Conservation (phyloP, 1,284 basidiomycete species). For the Ceratobasidium sp. region DNA sequence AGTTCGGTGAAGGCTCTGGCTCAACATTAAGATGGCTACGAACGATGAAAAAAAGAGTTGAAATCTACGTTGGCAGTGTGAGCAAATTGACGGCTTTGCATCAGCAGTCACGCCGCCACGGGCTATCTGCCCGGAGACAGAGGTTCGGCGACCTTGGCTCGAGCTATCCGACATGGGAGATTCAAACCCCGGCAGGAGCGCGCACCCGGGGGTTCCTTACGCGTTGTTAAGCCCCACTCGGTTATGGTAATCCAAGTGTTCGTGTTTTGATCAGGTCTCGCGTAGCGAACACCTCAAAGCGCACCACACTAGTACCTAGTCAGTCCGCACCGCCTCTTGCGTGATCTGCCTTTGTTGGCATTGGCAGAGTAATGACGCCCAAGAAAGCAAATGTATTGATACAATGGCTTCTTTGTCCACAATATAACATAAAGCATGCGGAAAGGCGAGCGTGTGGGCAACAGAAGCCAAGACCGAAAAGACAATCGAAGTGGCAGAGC, state of each 20-base stretch:
- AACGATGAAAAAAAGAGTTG: neutral
- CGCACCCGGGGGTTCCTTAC: neutral
- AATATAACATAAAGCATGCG: neutral
- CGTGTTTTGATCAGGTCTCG: too few species aligned
- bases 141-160: neutral
- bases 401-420: slow-evolving; percentile 12
- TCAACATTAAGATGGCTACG: neutral
- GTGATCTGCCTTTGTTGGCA: slow-evolving; percentile 1
- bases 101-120: neutral
- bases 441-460: neutral
- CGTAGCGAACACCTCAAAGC: too few species aligned
- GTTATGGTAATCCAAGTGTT: too few species aligned
- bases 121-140: neutral
- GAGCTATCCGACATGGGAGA: neutral
- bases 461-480: slow-evolving; percentile 1
- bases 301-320: neutral
- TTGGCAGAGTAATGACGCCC: neutral
- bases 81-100: neutral
- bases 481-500: neutral
- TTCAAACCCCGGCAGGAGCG: neutral
- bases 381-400: neutral
- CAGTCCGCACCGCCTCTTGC: slow-evolving; percentile 5
- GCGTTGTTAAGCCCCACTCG: neutral
- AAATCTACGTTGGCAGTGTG: neutral
- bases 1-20: neutral